Percentiles rank a stretch among this genome's conserved stretches.
phyloP scores from a whole-genome alignment of 2,329 filamentous ascomycete species.

The Sphaerostilbella broomeana region DNA sequence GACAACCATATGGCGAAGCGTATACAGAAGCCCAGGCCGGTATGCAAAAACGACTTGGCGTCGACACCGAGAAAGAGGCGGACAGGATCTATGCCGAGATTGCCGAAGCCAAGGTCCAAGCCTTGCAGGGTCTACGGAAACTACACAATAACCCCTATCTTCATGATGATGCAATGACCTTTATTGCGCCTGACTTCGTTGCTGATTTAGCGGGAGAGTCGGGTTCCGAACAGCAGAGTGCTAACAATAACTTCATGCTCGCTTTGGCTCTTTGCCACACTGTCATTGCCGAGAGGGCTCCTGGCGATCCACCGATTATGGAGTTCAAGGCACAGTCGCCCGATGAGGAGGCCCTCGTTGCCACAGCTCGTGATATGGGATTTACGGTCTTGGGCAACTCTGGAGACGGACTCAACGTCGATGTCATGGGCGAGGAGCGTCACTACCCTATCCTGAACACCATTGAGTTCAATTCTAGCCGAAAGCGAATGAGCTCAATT shows the following conservation, averaged over 20 bases:
- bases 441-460: conserved; percentile 87
- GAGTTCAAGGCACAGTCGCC: conserved; percentile 96
- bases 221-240: conserved; percentile 66
- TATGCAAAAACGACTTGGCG: conserved; percentile 85
- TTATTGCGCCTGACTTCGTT: conserved; percentile 85
- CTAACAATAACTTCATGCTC: conserved; percentile 88
- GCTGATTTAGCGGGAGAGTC: conserved; percentile 73
- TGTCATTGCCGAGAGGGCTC: conserved; percentile 82
- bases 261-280: conserved; percentile 93
- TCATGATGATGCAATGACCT: conserved; percentile 82
- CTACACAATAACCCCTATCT: conserved; percentile 88
- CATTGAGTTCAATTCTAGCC: conserved; percentile 92
- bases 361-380: conserved; percentile 89
- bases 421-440: conserved; percentile 78
- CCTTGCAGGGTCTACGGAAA: conserved; percentile 65
- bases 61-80: conserved; percentile 77
- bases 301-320: conserved; percentile 85
- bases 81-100: conserved; percentile 71
- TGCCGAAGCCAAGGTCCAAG: conserved; percentile 64
- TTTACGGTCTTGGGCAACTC: conserved; percentile 84
- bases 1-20: conserved; percentile 91
- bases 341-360: conserved; percentile 89
- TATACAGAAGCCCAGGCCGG: conserved; percentile 96
- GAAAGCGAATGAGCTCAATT: conserved; percentile 97
- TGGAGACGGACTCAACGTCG: conserved; percentile 74